Conservation (phyloP, 2,329 filamentous ascomycete species). For the Fusarium robinianum region DNA sequence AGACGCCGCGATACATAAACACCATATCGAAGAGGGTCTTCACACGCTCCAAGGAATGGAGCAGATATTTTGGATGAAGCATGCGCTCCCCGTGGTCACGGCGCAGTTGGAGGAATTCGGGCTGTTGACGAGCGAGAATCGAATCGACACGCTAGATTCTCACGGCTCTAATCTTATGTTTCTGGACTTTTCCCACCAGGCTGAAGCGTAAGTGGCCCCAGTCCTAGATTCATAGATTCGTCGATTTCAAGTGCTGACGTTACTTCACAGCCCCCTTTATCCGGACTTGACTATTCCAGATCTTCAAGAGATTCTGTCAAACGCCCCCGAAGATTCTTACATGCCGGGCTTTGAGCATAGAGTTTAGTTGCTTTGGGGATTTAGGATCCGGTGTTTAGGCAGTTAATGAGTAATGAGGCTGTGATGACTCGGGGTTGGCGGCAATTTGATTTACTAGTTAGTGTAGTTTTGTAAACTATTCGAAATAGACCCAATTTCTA, state of each 20-base stretch:
- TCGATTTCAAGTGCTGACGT: too few species aligned
- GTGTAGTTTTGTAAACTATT: too few species aligned
- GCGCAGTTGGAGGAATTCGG: constrained; percentile 15
- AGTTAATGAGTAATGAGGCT: too few species aligned
- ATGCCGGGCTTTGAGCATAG: too few species aligned
- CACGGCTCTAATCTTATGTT: constrained; percentile 3
- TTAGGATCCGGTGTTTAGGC: too few species aligned
- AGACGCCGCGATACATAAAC: background rate
- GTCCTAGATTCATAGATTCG: too few species aligned
- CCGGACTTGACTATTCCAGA: constrained; percentile 8
- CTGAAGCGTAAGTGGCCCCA: constrained; percentile 10
- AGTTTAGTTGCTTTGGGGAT: too few species aligned
- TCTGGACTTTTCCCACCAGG: constrained; percentile 6
- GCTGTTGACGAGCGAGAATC: constrained; percentile 3
- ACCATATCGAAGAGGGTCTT: constrained; percentile 4
- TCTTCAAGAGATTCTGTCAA: constrained; percentile 9
- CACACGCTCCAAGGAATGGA: constrained; percentile 13
- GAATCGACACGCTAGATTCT: background rate
- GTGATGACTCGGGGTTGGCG: too few species aligned
- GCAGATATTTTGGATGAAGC: constrained; percentile 15
- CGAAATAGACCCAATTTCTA: too few species aligned
- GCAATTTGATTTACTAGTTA: too few species aligned
- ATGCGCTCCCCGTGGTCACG: constrained; percentile 8
- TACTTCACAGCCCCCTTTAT: background rate
- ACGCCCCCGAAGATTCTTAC: background rate